Conservation (phyloP, 1,284 basidiomycete species). For the Heliocybe sulcata region DNA sequence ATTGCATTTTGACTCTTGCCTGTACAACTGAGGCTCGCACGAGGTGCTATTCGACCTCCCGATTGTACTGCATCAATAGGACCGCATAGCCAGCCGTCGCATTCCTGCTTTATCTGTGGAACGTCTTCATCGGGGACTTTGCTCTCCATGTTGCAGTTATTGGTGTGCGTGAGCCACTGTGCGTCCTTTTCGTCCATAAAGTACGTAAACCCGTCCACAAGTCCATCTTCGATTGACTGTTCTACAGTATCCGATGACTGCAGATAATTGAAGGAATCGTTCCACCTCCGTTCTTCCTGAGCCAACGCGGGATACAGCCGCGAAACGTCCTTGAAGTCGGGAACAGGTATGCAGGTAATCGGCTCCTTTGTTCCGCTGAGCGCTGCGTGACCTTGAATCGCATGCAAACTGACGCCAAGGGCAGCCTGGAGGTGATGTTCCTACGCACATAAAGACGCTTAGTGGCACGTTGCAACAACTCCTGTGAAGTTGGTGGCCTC, state of each 20-base stretch:
- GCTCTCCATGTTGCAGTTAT: constrained; percentile 84
- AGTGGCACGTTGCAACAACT: constrained; percentile 44
- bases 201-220: constrained; percentile 73
- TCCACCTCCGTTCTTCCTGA: constrained; percentile 59
- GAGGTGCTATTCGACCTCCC: constrained; percentile 40
- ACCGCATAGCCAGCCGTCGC: constrained; percentile 34
- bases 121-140: constrained; percentile 77
- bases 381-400: constrained; percentile 33
- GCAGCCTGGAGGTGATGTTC: constrained; percentile 92
- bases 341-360: constrained; percentile 84
- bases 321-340: constrained; percentile 81
- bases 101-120: constrained; percentile 17
- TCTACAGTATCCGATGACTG: constrained; percentile 88
- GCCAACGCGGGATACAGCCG: no score
- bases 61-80: constrained; percentile 32
- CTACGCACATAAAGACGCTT: constrained; percentile 49
- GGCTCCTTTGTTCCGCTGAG: constrained; percentile 36
- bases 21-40: constrained; percentile 71
- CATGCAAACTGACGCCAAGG: constrained; percentile 66
- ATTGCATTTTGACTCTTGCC: constrained; percentile 63
- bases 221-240: constrained; percentile 52
- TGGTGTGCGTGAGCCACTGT: constrained; percentile 87
- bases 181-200: constrained; percentile 96
- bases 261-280: constrained; percentile 76
- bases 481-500: no score